phyloP scores from a whole-genome alignment of 2,329 filamentous ascomycete species.

The Didymella keratinophila region DNA sequence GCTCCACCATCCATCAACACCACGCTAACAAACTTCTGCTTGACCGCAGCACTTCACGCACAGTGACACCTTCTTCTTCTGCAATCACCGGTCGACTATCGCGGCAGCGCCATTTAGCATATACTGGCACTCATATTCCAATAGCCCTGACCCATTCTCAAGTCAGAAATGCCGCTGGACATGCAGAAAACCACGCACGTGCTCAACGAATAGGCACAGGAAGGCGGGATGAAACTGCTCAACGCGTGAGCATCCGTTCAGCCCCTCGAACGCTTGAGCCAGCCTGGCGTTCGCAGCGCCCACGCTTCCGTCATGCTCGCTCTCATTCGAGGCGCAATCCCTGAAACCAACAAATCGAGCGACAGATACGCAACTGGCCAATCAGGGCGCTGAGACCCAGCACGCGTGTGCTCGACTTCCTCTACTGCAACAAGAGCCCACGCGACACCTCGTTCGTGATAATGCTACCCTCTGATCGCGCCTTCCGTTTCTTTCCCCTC shows the following conservation, averaged over 20 bases:
- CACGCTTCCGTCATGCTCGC: conserved; percentile 34
- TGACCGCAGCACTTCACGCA: conserved; percentile 3
- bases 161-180: conserved; percentile 3
- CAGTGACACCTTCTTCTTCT: conserved; percentile 2
- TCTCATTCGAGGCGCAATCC: conserved; percentile 41
- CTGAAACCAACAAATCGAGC: too few relatives aligned
- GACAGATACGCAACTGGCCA: conserved; percentile 24
- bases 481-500: conserved; percentile 21
- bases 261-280: conserved; percentile 22
- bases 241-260: conserved; percentile 28
- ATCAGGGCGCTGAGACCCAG: conserved; percentile 28
- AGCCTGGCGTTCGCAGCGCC: conserved; percentile 27
- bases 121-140: conserved; percentile 4
- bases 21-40: conserved; percentile 12
- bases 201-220: conserved; percentile 19
- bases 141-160: conserved; percentile 1
- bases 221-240: conserved; percentile 12
- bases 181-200: conserved; percentile 19
- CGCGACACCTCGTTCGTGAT: conserved; percentile 39
- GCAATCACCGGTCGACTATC: background rate
- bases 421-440: conserved; percentile 39
- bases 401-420: conserved; percentile 29
- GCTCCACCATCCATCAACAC: conserved; percentile 19
- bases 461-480: conserved; percentile 27
- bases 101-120: conserved; percentile 6